A percentile compares a stretch with the other conserved stretches of the same genome.
These are phyloP conservation scores for Boletellus ananas DNA, from an alignment of 768 basidiomycete species.

Conservation along the genomic window DNA sequence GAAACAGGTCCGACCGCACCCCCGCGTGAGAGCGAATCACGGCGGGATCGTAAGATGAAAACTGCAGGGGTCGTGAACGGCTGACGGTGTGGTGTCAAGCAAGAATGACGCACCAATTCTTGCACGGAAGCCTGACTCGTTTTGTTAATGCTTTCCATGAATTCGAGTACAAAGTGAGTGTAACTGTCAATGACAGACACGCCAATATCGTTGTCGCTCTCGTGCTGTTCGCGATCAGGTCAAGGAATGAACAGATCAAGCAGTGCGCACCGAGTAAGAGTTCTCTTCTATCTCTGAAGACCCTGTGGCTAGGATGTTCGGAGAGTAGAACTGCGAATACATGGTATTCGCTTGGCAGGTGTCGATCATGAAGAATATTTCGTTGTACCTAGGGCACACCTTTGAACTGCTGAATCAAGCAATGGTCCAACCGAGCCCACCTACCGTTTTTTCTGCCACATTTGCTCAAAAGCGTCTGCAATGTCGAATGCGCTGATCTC, in stretches of 20 bases:
- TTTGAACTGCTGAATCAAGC: background rate
- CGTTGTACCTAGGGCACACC: slow-evolving; percentile 71
- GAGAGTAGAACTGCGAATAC: slow-evolving; percentile 91
- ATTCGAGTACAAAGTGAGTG: slow-evolving; percentile 88
- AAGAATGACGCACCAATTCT: slow-evolving; percentile 62
- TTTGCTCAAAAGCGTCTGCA: slow-evolving; percentile 98
- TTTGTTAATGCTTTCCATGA: slow-evolving; percentile 90
- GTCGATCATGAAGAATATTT: slow-evolving; percentile 97
- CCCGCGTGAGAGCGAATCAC: slow-evolving; percentile 84
- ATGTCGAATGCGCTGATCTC: slow-evolving; percentile 96
- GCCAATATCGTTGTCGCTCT: slow-evolving; percentile 91
- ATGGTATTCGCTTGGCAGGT: slow-evolving; percentile 97
- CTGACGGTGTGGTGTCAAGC: background rate
- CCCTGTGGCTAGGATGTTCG: slow-evolving; percentile 88
- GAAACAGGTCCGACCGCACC: slow-evolving; percentile 82
- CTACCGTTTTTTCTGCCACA: slow-evolving; percentile 94
- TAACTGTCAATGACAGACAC: slow-evolving; percentile 94
- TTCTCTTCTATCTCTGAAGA: slow-evolving; percentile 82
- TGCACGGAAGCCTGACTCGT: slow-evolving; percentile 76
- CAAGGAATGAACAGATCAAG: background rate
- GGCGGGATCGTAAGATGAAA: slow-evolving; percentile 69
- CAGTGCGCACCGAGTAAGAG: slow-evolving; percentile 79
- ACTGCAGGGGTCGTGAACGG: slow-evolving; percentile 45
- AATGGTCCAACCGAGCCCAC: slow-evolving; percentile 6
- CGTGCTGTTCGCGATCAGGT: slow-evolving; percentile 52